Evolutionary conservation across 2,329 filamentous ascomycete species (phyloP).

Genomic region (Emericellopsis cladophorae): DNA sequence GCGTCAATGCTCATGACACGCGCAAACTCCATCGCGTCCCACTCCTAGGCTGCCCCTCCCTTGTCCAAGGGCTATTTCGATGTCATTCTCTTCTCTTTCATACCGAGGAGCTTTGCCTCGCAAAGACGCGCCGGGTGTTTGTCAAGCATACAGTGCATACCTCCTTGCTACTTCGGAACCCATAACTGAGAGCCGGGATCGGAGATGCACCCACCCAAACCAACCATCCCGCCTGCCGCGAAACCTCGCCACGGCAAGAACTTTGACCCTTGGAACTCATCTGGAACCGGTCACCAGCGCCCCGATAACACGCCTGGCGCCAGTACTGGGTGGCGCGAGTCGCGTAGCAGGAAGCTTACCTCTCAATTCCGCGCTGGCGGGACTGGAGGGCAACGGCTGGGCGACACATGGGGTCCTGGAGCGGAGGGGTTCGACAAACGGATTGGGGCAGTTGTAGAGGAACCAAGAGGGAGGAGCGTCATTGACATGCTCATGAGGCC

Average conservation of each 20-base stretch:
- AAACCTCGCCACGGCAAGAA: conserved; percentile 26
- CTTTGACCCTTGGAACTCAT: conserved; percentile 63
- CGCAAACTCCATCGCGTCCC: too few species aligned
- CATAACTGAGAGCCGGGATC: neutral
- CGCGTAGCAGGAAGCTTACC: conserved; percentile 54
- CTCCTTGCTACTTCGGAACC: neutral
- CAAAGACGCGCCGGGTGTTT: too few species aligned
- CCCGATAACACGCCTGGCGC: conserved; percentile 53
- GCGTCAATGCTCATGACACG: conserved; percentile 1
- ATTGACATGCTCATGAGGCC: conserved; percentile 39
- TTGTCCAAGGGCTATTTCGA: too few species aligned
- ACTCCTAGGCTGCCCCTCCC: too few species aligned
- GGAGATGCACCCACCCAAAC: conserved; percentile 1
- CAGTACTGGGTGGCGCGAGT: conserved; percentile 55
- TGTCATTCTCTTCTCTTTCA: too few species aligned
- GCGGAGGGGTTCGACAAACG: conserved; percentile 40
- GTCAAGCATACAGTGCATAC: too few species aligned
- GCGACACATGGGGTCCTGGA: conserved; percentile 53
- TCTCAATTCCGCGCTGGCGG: conserved; percentile 51
- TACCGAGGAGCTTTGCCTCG: too few species aligned
- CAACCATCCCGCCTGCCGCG: conserved; percentile 17
- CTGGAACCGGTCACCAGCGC: conserved; percentile 66
- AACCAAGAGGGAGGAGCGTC: conserved; percentile 27
- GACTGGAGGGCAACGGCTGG: conserved; percentile 46
- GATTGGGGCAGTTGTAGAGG: conserved; percentile 25